phyloP scores from a whole-genome alignment of 768 basidiomycete species.

The Amanita fuliginea region DNA sequence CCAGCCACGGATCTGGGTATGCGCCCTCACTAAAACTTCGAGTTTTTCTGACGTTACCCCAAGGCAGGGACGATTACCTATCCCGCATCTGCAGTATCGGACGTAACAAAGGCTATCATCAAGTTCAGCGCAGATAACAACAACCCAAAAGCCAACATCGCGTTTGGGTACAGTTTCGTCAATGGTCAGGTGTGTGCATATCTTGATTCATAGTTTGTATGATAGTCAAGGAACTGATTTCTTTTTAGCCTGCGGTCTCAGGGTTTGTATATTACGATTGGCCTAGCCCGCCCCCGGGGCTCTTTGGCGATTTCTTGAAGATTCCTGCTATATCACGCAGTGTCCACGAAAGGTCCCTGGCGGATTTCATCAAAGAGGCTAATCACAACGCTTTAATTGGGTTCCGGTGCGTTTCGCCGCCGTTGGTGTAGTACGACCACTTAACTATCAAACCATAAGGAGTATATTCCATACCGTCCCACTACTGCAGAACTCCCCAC shows the following conservation, averaged over 20 bases:
- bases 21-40: constrained; percentile 6
- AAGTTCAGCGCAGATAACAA: constrained; percentile 29
- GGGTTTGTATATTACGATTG: constrained; percentile 34
- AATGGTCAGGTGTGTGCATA: constrained; percentile 18
- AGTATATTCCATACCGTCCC: constrained; percentile 25
- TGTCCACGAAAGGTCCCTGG: constrained; percentile 22
- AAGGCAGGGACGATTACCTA: constrained; percentile 39
- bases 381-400: constrained; percentile 18
- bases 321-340: constrained; percentile 23
- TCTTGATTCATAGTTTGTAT: not conserved
- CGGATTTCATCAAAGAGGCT: constrained; percentile 20
- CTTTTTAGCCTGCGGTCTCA: not conserved
- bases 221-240: not conserved
- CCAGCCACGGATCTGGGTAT: constrained; percentile 50
- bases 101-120: constrained; percentile 23
- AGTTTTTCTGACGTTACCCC: not conserved
- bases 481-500: constrained; percentile 18
- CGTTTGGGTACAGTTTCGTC: constrained; percentile 33
- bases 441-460: constrained; percentile 11
- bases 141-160: constrained; percentile 41
- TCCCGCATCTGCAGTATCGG: constrained; percentile 13
- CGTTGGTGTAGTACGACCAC: constrained; percentile 5
- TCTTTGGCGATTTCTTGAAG: constrained; percentile 35
- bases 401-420: constrained; percentile 5
- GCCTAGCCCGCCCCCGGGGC: constrained; percentile 29